A percentile compares a stretch with the other conserved stretches of the same genome.
These are phyloP conservation scores for Pythium apleroticum DNA, from an alignment of 352 stramenopile species.

Conservation along the genomic window DNA sequence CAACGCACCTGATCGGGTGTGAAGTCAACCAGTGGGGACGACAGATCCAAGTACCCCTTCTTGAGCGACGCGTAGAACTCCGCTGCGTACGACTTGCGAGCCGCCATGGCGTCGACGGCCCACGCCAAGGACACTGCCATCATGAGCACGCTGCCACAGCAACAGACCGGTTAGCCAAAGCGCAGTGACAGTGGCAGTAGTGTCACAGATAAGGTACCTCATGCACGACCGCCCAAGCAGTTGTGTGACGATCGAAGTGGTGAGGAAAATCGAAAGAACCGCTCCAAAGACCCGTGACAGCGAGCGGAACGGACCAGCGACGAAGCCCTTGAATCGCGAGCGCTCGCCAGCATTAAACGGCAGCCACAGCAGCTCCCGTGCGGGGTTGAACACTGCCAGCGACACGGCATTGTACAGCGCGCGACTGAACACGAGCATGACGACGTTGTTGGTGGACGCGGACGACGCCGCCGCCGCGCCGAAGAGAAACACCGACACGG, in stretches of 20 bases:
- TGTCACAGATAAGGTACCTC: slow-evolving; percentile 36
- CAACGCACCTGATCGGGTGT: slow-evolving; percentile 76
- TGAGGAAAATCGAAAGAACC: slow-evolving; percentile 70
- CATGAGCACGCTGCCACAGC: slow-evolving; percentile 52
- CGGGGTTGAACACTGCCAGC: slow-evolving; percentile 81
- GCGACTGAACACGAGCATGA: slow-evolving; percentile 62
- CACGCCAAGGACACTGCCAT: slow-evolving; percentile 56
- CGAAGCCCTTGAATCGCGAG: slow-evolving; percentile 76
- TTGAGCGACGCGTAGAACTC: slow-evolving; percentile 87
- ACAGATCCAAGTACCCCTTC: slow-evolving; percentile 80
- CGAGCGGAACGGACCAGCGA: slow-evolving; percentile 77
- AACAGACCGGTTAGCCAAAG: background rate
- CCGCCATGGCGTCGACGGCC: slow-evolving; percentile 70
- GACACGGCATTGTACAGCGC: slow-evolving; percentile 83
- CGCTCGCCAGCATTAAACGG: slow-evolving; percentile 75
- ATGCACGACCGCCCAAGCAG: slow-evolving; percentile 51
- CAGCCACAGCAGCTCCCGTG: slow-evolving; percentile 83
- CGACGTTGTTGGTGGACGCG: slow-evolving; percentile 34
- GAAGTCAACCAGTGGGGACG: slow-evolving; percentile 78
- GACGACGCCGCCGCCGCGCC: slow-evolving; percentile 44
- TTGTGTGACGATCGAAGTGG: slow-evolving; percentile 38
- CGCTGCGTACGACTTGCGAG: slow-evolving; percentile 76
- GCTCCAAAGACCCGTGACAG: slow-evolving; percentile 76
- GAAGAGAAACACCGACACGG: slow-evolving; percentile 72
- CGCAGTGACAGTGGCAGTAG: too few species aligned